Conservation (phyloP, 2,329 filamentous ascomycete genomes). For the Talaromyces sp. region DNA sequence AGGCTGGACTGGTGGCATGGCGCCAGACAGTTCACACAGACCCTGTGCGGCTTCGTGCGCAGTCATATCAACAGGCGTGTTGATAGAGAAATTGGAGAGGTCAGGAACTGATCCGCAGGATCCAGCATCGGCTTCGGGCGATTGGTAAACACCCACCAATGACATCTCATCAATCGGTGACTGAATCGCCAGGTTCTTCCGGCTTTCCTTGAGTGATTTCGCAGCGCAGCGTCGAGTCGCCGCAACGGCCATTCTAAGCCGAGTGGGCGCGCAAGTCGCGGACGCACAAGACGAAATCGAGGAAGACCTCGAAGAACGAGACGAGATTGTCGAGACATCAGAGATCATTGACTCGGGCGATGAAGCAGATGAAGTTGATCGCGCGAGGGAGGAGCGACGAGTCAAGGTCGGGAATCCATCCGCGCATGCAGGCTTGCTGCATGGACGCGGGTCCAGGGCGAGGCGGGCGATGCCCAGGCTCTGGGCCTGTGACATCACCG, state of each 20-base stretch:
- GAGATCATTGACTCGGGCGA: conserved; percentile 62
- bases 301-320: conserved; percentile 49
- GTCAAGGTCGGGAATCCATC: conserved; percentile 47
- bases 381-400: conserved; percentile 47
- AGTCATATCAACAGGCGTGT: conserved; percentile 24
- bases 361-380: conserved; percentile 49
- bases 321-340: conserved; percentile 54
- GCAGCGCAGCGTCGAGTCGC: conserved; percentile 37
- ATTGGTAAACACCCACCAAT: conserved; percentile 29
- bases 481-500: conserved; percentile 56
- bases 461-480: conserved; percentile 52
- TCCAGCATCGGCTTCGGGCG: conserved; percentile 28
- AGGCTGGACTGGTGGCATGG: conserved; percentile 20
- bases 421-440: conserved; percentile 33
- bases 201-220: conserved; percentile 32
- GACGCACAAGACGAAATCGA: conserved; percentile 42
- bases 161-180: conserved; percentile 36
- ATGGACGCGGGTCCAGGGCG: conserved; percentile 49
- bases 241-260: conserved; percentile 34
- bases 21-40: conserved; percentile 37
- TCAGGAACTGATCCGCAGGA: conserved; percentile 26
- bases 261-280: conserved; percentile 22
- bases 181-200: conserved; percentile 31
- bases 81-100: conserved; percentile 31
- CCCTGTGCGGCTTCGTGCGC: conserved; percentile 38